Conservation (phyloP, 345 rosid species). For the Eucalyptus lansdowneana region DNA sequence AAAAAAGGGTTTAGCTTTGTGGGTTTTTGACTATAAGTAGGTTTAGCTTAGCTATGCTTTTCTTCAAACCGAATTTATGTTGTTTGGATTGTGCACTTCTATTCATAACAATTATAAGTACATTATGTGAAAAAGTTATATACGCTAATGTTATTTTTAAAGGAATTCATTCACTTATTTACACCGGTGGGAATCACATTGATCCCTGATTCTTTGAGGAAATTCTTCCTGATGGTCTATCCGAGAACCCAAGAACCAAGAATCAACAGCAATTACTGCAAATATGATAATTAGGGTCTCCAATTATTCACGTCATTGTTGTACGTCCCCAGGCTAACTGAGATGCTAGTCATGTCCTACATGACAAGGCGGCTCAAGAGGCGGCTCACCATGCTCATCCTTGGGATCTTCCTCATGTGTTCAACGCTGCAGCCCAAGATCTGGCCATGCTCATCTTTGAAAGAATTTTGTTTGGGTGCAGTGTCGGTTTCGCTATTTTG, state of each 20-base stretch:
- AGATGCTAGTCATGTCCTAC: too few relatives aligned
- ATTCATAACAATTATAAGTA: background rate
- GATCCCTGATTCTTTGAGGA: background rate
- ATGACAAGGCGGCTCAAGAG: too few relatives aligned
- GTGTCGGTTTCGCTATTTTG: background rate
- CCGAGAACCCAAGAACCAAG: background rate
- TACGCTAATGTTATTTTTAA: background rate
- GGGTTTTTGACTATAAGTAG: background rate
- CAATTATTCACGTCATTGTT: background rate
- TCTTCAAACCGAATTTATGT: background rate
- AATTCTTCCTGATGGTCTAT: background rate
- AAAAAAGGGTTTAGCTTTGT: background rate
- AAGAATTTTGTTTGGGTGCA: background rate
- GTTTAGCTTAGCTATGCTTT: background rate
- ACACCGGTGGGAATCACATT: background rate
- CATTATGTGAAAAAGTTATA: background rate
- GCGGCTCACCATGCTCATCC: too few relatives aligned
- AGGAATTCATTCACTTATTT: background rate
- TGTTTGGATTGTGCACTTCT: background rate
- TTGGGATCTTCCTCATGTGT: background rate
- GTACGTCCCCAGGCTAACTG: too few relatives aligned
- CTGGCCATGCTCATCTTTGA: background rate
- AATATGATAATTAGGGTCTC: background rate
- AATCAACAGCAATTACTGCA: background rate
- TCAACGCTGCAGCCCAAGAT: background rate